Base-by-base conservation (phyloP, 768 basidiomycete genomes). In the Symmetrospora coprosmae region DNA sequence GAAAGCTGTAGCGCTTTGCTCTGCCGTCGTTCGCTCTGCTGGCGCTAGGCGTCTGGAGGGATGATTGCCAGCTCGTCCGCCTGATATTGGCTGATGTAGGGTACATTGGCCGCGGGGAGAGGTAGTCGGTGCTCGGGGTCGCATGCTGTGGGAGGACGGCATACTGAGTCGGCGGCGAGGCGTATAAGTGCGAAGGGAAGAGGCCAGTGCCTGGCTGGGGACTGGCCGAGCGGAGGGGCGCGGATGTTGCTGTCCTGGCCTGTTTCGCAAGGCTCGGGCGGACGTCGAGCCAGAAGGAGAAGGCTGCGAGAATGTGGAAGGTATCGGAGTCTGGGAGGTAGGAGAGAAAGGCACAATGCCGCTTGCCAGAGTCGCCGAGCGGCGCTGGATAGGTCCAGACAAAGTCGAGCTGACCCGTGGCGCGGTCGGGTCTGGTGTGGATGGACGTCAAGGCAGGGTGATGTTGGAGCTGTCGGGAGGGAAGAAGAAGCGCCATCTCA, bases 231-330 rank as follows among this genome's bases (percentile, higher is more conserved):
- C 27, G 45, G 31, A 50, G 38, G 33, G 49, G 31, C 11, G 33
- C 13, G 19, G 21, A 31, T 30, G 31, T 50, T 8, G 49, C 33
- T 30, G 23, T 50, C 11, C 33, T 8, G 33, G 33, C 31, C n/a
- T 30, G 49, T 9, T 21, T 50, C 38, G 49, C 33, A 19, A 50
- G 33, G 16, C 45, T n/a, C 33, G 27, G 45, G n/a, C 33, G 33
- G 13, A 9, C 27, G 8, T 58, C 55, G 9, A 58, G 55, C 55
- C 55, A 58, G 55, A 43, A 43, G 14, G 40, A 28, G 21, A 58
- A 46, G 11, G 55, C 17, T 7, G 9, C 17, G 6, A 58, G 34
- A 2, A 17, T 47, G n/a, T 28, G 30, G 14, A 58, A 43, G 8
- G 55, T 6, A 21, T 58, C 55, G 5, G 41, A 11, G 4, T 58